These are phyloP conservation scores for Eucalyptus sideroxylon DNA, from an alignment of 345 rosid genomes.

Conservation along the genomic window DNA sequence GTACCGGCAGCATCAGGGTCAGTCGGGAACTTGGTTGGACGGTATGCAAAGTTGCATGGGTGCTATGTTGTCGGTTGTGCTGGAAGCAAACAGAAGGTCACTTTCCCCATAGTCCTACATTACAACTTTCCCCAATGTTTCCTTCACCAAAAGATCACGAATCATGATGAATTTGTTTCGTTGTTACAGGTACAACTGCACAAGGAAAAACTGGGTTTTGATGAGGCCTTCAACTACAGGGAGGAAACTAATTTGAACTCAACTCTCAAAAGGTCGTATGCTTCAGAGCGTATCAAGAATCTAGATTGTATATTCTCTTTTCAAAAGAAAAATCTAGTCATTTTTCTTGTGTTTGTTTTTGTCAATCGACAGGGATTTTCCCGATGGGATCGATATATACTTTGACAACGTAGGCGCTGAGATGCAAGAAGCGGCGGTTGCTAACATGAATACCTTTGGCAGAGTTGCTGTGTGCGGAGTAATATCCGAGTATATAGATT, in stretches of 20 bases:
- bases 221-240: no score
- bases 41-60: conserved; percentile 26
- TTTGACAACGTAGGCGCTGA: conserved; percentile 52
- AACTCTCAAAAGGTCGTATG: conserved; percentile 12
- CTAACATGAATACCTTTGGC: conserved; percentile 35
- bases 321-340: background rate
- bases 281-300: background rate
- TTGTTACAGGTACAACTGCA: conserved; percentile 18
- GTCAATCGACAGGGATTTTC: conserved; percentile 21
- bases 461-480: conserved; percentile 43
- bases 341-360: background rate
- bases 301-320: background rate
- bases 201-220: conserved; percentile 3
- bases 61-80: conserved; percentile 47
- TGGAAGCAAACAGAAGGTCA: conserved; percentile 27
- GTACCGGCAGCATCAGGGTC: conserved; percentile 41
- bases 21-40: conserved; percentile 41
- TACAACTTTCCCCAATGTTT: background rate
- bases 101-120: no score
- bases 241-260: conserved; percentile 19
- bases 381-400: conserved; percentile 46
- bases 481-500: conserved; percentile 28
- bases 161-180: background rate
- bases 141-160: background rate
- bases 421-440: conserved; percentile 38